Conservation (phyloP, 2,329 filamentous ascomycete species). For the Botryosphaeria dothidea region DNA sequence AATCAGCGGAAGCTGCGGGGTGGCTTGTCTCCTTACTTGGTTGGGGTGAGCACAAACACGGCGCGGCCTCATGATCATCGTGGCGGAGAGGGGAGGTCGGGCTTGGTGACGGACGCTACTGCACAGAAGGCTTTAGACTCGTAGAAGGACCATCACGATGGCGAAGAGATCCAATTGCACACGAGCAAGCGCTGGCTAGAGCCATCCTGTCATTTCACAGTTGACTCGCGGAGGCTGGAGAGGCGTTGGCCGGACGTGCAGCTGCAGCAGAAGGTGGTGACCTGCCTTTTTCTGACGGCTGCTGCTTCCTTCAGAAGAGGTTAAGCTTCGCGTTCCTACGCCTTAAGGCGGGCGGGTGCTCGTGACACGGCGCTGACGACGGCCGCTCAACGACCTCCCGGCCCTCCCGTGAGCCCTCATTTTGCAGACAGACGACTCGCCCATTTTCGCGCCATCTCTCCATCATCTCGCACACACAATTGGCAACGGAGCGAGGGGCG, state of each 20-base stretch:
- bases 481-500: neutral
- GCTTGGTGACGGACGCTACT: neutral
- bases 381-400: neutral
- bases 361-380: slow-evolving; percentile 11
- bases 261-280: neutral
- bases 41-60: neutral
- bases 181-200: neutral
- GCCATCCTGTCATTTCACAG: slow-evolving; percentile 1
- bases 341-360: slow-evolving; percentile 12
- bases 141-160: neutral
- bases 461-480: neutral
- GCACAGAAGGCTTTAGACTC: slow-evolving; percentile 8
- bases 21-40: slow-evolving; percentile 6
- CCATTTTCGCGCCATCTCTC: neutral
- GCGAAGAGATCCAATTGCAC: neutral
- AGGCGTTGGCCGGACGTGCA: neutral
- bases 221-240: neutral
- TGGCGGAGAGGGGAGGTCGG: neutral
- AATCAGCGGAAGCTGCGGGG: slow-evolving; percentile 2
- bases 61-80: neutral
- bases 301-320: neutral
- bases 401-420: neutral
- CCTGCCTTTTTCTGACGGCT: slow-evolving; percentile 7
- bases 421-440: neutral
- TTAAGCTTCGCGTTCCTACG: neutral